A percentile compares a stretch with the other conserved stretches of the same genome.
phyloP scores from a whole-genome alignment of 768 basidiomycete genomes.

The Pleurotus eryngii region DNA sequence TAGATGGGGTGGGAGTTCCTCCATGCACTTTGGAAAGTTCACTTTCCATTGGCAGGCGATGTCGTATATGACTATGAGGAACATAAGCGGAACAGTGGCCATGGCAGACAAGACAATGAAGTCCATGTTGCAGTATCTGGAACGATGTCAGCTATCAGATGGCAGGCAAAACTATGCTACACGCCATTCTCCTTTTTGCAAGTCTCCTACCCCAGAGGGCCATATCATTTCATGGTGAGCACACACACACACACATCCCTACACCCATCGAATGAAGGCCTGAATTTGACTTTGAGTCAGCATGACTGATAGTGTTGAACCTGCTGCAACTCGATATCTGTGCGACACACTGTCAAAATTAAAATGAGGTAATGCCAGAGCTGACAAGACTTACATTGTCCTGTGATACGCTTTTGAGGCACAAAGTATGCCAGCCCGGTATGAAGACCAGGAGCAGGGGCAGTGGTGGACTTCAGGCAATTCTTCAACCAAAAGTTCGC shows the following conservation, averaged over 20 bases:
- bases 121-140: constrained; percentile 21
- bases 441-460: constrained; percentile 6
- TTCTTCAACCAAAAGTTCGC: constrained; percentile 24
- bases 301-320: constrained; percentile 12
- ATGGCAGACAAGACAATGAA: constrained; percentile 13
- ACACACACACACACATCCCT: no score
- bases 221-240: no score
- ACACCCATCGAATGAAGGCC: constrained; percentile 6
- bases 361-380: background rate
- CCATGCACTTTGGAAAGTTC: constrained; percentile 14
- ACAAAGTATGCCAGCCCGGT: constrained; percentile 10
- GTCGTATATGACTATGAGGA: constrained; percentile 16
- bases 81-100: background rate
- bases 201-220: constrained; percentile 12
- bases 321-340: constrained; percentile 15
- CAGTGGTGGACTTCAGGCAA: background rate
- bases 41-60: constrained; percentile 22
- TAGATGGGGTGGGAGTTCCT: constrained; percentile 4
- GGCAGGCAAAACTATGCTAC: background rate
- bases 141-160: background rate
- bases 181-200: constrained; percentile 22
- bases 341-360: no score
- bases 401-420: background rate
- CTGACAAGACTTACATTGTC: background rate
- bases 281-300: constrained; percentile 9